phyloP scores from a whole-genome alignment of 768 basidiomycete genomes.

The Porpolomopsis calyptriformis region DNA sequence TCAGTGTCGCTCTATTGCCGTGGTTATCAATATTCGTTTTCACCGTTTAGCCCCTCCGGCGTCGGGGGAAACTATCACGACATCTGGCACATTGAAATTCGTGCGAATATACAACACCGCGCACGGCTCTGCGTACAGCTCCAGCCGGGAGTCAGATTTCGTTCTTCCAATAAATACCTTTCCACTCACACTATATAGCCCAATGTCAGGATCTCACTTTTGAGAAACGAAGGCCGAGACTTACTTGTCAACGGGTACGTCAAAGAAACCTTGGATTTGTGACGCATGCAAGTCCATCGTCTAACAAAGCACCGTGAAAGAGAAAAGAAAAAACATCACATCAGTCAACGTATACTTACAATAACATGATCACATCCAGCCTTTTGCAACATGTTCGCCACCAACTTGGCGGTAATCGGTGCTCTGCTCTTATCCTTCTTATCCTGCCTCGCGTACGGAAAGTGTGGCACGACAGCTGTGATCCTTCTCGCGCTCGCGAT shows the following conservation, averaged over 20 bases:
- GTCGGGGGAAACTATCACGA: conserved; percentile 96
- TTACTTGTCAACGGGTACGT: conserved; percentile 98
- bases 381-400: conserved; percentile 94
- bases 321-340: not conserved
- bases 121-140: conserved; percentile 95
- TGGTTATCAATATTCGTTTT: conserved; percentile 10
- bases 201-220: conserved; percentile 4
- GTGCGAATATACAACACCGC: conserved; percentile 91
- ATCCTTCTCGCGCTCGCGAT: conserved; percentile 98
- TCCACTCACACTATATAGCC: conserved; percentile 37
- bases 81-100: conserved; percentile 72
- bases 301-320: conserved; percentile 27
- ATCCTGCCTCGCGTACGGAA: conserved; percentile 95
- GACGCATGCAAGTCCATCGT: conserved; percentile 99
- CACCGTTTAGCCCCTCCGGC: conserved; percentile 97
- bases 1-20: not conserved
- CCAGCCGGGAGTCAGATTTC: conserved; percentile 11
- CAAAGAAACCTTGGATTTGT: conserved; percentile 99
- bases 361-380: conserved; percentile 96
- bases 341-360: conserved; percentile 36
- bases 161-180: conserved; percentile 14
- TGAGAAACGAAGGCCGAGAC: conserved; percentile 23
- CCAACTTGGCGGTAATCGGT: conserved; percentile 95
- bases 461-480: conserved; percentile 95
- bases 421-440: conserved; percentile 99